Base-by-base conservation (phyloP, 192 early-diverging fungal genomes). In the Spinellus fusiger region DNA sequence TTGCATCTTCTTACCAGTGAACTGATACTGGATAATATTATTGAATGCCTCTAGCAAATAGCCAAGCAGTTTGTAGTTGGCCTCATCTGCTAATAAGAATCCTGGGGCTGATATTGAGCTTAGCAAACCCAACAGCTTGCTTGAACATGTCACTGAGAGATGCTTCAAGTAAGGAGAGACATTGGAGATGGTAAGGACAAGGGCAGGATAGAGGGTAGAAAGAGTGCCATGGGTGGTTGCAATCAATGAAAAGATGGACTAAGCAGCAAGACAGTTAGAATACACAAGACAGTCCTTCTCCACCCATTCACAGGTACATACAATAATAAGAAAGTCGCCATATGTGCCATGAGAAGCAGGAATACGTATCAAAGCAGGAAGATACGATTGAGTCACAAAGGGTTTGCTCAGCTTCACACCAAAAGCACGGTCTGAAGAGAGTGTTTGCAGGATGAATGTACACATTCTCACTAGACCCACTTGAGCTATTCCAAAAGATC, bases 21-120 rank as follows among this genome's bases (percentile, higher is more conserved):
- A 82, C 44, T 94, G 94, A 69, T 93, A 94, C 62, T 93, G 91
- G 10, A 94, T 75, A 29, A 93, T 77, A 50, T 86, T 89, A 64
- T 93, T 88, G 62, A 94, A 86, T 5, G 85, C 79, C 61, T 95
- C 93, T 5, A 95, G 64, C 25, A 93, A 59, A 59, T 87, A 91
- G 10, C 84, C 86, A 13, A 90, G 73, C 29, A 85, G 77, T 28
- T 78, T 78, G 57, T 93, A 86, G 56, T 96, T 90, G 49, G 71
- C 64, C 54, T 93, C 87, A 51, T 89, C 89, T 0, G 89, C 82
- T 20, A 94, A 75, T 40, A 96, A 69, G 64, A 92, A 94, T 27
- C 80, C 80, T 1, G 93, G 86, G 48, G 85, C 82, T 7, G 88
- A 77, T 69, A 93, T 89, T 13, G 86, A 84, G n/a, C 66, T 74